Evolutionary conservation across 306 rosid genomes (phyloP), one percentile per base, ranked within the genome.

Genomic region (Leucaena leucocephala): DNA sequence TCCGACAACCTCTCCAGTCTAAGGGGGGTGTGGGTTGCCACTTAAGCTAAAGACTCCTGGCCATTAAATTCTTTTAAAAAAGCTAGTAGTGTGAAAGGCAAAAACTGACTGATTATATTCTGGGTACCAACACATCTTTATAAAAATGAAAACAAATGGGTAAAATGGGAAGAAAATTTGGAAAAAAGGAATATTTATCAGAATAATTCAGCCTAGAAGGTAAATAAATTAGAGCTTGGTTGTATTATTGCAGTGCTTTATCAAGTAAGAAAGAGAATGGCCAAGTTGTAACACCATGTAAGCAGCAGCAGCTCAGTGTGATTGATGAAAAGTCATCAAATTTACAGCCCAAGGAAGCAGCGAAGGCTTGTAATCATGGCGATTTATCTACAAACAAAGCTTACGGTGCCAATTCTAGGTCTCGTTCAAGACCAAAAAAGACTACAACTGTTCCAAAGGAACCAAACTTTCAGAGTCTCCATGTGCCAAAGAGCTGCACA

Each of bases 401-500:
- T 71, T 38, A 75, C 0, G 15, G 40, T 43, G 74, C 82, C 45
- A 64, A 13, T 78, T 62, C 72, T 16, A 61, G 84, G 48, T 66
- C 87, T 35, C 57, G 62, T 78, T 84, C 90, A 55, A 81, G 81
- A 48, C 90, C 80, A 76, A 87, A 72, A 81, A 87, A 79, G 82
- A 70, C 87, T 15, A 13, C 79, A 65, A 92, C 97, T 39, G 82
- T 87, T 72, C 89, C 98, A 5, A 89, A 84, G 86, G 90, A 88
- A 75, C 98, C 94, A 46, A 87, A 81, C 43, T 90, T 92, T 84
- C 98, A 91, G 38, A 76, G 67, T 40, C 82, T 87, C 59, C 98
- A 88, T 43, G 85, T 87, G 57, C 97, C 81, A 7, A 82, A 74
- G 82, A 48, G 64, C 17, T 76, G 85, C 83, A 71, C 48, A 27